Base-by-base conservation (phyloP, 306 rosid genomes). In the Medicago lupulina region DNA sequence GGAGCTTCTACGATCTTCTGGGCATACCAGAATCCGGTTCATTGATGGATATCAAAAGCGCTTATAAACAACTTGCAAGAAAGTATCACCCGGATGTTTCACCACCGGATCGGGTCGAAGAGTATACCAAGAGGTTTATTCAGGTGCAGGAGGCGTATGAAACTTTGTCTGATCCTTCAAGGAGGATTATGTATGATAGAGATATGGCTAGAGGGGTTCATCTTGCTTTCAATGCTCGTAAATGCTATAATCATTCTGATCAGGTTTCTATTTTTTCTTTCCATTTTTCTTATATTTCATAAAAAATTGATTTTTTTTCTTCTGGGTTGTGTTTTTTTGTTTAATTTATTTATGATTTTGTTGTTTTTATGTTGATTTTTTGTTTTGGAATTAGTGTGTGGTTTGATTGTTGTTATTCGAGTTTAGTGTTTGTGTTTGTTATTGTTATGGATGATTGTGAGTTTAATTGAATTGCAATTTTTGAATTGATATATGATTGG, bases 21-120 rank as follows among this genome's bases (percentile, higher is more conserved):
- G 97, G 97, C 0, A 89, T 95, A 3, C 74, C 92, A 2, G 85
- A 85, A 79, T 83, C 92, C 9, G 98, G 87, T 38, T 88, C 98
- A 9, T 25, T 81, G 59, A 61, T 9, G 38, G 96, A 95, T 60
- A 95, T 95, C 69, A 95, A 95, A 84, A 88, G 67, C 31, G 98
- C 97, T 4, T 95, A 95, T 79, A 95, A 95, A 83, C 92, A 90
- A 44, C 85, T 92, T 0, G 98, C 93, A 8, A 79, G 90, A 54
- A 90, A 92, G 83, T 92, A 92, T 74, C 98, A 95, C 66, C 97
- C 97, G 8, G 98, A 95, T 38, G 97, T 95, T 16, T 92, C 98
- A 5, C 98, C 98, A 1, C 89, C 97, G 73, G 98, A 47, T 78
- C 89, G 84, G 87, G 89, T 87, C 38, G 91, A 90, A 44, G 98